Evolutionary conservation across 2,329 filamentous ascomycete species (phyloP).

Genomic region (Microdochium paspali): DNA sequence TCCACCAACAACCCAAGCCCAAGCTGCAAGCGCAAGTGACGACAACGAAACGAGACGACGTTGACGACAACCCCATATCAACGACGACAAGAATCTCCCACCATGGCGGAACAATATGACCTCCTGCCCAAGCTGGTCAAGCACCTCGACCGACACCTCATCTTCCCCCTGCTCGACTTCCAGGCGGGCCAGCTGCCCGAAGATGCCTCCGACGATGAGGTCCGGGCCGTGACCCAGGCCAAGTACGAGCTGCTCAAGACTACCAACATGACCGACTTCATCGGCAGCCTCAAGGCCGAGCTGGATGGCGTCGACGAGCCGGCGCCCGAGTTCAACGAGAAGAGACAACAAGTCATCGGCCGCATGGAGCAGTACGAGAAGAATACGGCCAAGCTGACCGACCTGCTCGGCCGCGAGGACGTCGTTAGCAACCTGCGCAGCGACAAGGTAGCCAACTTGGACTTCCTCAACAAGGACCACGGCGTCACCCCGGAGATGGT

Average conservation of each 20-base stretch:
- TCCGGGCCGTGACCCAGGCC: constrained; percentile 66
- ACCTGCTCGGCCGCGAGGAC: constrained; percentile 77
- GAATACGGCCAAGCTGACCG: constrained; percentile 80
- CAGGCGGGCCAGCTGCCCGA: constrained; percentile 74
- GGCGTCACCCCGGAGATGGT: constrained; percentile 91
- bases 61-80: constrained; percentile 22
- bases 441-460: constrained; percentile 98
- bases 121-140: constrained; percentile 83
- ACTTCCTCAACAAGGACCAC: constrained; percentile 94
- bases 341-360: constrained; percentile 80
- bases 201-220: constrained; percentile 46
- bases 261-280: constrained; percentile 99
- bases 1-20: background rate
- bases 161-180: constrained; percentile 95
- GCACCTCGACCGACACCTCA: constrained; percentile 89
- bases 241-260: constrained; percentile 93
- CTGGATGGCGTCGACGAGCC: constrained; percentile 70
- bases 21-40: background rate
- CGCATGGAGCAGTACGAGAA: constrained; percentile 77
- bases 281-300: constrained; percentile 84
- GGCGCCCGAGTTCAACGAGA: constrained; percentile 78
- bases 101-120: constrained; percentile 63
- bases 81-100: constrained; percentile 26
- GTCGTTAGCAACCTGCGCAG: constrained; percentile 85
- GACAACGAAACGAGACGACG: background rate